Percentiles rank a stretch among this genome's conserved stretches.
These are phyloP conservation scores for Porcisia deanei DNA, from an alignment of 208 protist species.

Conservation along the genomic window DNA sequence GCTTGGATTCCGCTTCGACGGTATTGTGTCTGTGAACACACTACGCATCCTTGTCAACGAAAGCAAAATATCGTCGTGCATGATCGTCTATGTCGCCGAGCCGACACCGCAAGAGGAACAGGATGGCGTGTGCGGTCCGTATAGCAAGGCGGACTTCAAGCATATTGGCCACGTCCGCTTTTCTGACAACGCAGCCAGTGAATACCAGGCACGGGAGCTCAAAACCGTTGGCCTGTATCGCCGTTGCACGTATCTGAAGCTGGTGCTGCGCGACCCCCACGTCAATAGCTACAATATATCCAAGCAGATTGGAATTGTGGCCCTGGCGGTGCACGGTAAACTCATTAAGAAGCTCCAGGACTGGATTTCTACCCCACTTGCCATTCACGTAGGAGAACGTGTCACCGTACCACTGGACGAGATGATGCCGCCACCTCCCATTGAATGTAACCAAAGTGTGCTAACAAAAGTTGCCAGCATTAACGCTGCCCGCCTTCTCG, in stretches of 20 bases:
- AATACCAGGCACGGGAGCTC: conserved; percentile 78
- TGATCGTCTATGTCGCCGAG: conserved; percentile 81
- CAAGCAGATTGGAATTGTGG: conserved; percentile 86
- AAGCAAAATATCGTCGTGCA: conserved; percentile 81
- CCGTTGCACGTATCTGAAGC: conserved; percentile 83
- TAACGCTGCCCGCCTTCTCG: conserved; percentile 28
- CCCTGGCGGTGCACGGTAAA: conserved; percentile 69
- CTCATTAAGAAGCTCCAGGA: conserved; percentile 43
- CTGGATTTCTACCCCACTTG: conserved; percentile 26
- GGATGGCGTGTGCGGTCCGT: conserved; percentile 51
- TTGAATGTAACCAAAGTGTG: conserved; percentile 29
- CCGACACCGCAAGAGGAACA: conserved; percentile 52
- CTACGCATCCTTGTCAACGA: conserved; percentile 86
- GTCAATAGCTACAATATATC: conserved; percentile 84
- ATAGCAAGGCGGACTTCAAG: conserved; percentile 53
- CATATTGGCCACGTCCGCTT: conserved; percentile 85
- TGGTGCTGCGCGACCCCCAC: conserved; percentile 78
- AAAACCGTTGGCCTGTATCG: conserved; percentile 82
- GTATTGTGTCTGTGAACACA: conserved; percentile 63
- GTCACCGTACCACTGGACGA: conserved; percentile 69
- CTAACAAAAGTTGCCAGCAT: conserved; percentile 21
- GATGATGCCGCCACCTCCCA: conserved; percentile 60
- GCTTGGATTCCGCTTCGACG: conserved; percentile 89
- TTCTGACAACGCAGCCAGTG: conserved; percentile 52
- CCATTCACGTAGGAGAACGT: conserved; percentile 56